Percentiles rank a stretch among this genome's conserved stretches.
Conservation (phyloP, 2,329 filamentous ascomycete genomes). For the Fusarium coffeatum region DNA sequence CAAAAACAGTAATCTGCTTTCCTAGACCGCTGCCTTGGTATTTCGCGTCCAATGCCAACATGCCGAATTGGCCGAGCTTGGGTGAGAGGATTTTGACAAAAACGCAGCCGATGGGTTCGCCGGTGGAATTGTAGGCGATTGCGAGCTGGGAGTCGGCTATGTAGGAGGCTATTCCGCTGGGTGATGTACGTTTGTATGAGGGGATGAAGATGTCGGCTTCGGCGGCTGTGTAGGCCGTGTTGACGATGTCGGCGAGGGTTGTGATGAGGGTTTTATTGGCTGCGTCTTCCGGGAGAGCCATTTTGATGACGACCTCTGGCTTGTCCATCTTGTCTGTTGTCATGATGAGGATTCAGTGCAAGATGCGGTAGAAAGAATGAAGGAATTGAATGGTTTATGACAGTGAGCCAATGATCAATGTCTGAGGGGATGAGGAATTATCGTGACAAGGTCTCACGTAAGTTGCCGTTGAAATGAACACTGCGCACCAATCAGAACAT, state of each 20-base stretch:
- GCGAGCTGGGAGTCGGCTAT: constrained; percentile 43
- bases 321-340: not conserved
- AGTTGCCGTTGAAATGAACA: not conserved
- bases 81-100: constrained; percentile 40
- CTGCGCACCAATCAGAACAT: not conserved
- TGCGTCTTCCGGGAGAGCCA: constrained; percentile 35
- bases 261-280: constrained; percentile 30
- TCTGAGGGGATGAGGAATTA: not conserved
- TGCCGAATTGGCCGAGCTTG: constrained; percentile 44
- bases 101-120: constrained; percentile 45
- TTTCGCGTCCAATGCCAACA: constrained; percentile 44
- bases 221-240: constrained; percentile 43
- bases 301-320: constrained; percentile 24
- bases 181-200: constrained; percentile 45
- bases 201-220: constrained; percentile 45
- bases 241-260: constrained; percentile 42
- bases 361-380: fast-evolving
- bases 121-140: constrained; percentile 26
- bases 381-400: fast-evolving
- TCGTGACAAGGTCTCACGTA: not conserved
- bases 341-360: fast-evolving
- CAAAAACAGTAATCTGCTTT: constrained; percentile 43
- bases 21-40: constrained; percentile 45
- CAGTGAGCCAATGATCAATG: no score
- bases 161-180: constrained; percentile 37